phyloP scores from a whole-genome alignment of 805 yeast genomes.

The Yarrowia hollandica region DNA sequence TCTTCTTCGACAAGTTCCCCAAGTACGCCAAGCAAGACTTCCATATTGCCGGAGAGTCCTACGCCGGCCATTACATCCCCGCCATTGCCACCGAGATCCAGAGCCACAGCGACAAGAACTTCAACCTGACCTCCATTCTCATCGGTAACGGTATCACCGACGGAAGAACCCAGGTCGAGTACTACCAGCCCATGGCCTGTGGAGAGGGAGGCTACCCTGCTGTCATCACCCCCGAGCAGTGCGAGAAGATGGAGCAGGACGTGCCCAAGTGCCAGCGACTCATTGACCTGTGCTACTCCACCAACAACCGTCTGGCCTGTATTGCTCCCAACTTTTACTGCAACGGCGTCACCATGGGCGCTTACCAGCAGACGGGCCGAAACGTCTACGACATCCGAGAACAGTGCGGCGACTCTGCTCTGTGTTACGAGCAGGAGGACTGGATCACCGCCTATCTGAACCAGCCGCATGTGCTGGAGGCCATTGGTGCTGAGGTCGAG shows the following conservation, averaged over 20 bases:
- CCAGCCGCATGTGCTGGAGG: conserved; percentile 65
- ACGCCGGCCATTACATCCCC: conserved; percentile 94
- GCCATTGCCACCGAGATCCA: conserved; percentile 61
- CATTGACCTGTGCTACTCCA: conserved; percentile 66
- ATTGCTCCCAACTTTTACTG: conserved; percentile 85
- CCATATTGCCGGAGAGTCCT: conserved; percentile 92
- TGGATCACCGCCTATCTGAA: conserved; percentile 77
- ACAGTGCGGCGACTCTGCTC: conserved; percentile 43
- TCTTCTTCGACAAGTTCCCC: conserved; percentile 84
- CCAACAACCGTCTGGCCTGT: conserved; percentile 66
- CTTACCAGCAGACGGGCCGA: conserved; percentile 59
- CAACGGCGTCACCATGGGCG: conserved; percentile 62
- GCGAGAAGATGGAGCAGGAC: conserved; percentile 60
- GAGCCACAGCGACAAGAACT: conserved; percentile 48
- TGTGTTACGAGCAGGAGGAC: conserved; percentile 74
- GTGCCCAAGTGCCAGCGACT: conserved; percentile 64
- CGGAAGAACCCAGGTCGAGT: conserved; percentile 71
- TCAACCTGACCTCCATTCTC: conserved; percentile 72
- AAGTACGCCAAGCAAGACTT: conserved; percentile 58
- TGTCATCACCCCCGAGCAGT: conserved; percentile 64
- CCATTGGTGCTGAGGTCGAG: conserved; percentile 85
- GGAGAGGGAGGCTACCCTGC: conserved; percentile 76
- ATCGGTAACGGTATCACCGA: conserved; percentile 95
- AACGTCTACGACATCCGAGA: conserved; percentile 66
- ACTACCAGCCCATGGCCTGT: conserved; percentile 93